Conservation (phyloP, 2,329 filamentous ascomycete genomes). For the Penicillium sp. region DNA sequence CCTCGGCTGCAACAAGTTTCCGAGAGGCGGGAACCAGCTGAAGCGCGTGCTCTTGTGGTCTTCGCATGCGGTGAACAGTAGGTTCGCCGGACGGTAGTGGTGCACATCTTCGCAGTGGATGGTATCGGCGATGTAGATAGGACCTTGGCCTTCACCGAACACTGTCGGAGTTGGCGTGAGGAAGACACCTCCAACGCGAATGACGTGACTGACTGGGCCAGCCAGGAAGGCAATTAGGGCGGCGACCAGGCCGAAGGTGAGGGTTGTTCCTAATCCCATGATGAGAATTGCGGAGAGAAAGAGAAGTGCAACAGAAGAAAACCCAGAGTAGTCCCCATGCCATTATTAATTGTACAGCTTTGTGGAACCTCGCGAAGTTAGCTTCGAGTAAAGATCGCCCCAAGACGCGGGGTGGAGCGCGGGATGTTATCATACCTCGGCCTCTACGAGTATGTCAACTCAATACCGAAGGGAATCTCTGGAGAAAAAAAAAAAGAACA, state of each 20-base stretch:
- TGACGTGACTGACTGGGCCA: slow-evolving; percentile 17
- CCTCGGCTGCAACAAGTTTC: slow-evolving; percentile 38
- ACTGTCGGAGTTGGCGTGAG: slow-evolving; percentile 20
- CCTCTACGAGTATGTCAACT: too few species aligned
- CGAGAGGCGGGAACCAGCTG: slow-evolving; percentile 56
- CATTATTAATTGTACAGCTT: not conserved
- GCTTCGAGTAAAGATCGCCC: not conserved
- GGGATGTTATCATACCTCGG: not conserved
- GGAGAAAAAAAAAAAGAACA: not conserved
- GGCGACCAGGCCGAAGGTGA: slow-evolving; percentile 23
- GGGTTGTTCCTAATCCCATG: slow-evolving; percentile 21
- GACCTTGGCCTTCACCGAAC: slow-evolving; percentile 31
- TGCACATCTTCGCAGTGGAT: slow-evolving; percentile 63
- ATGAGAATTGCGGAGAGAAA: not conserved
- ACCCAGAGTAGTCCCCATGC: not conserved
- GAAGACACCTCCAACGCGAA: slow-evolving; percentile 28
- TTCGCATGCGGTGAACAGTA: slow-evolving; percentile 61
- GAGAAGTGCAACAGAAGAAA: not conserved
- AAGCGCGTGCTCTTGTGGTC: slow-evolving; percentile 45
- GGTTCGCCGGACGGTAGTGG: slow-evolving; percentile 50
- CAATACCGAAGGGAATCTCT: too few species aligned
- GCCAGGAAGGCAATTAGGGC: slow-evolving; percentile 22
- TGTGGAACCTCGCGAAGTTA: not conserved
- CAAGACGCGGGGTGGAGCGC: not conserved
- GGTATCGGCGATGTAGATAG: slow-evolving; percentile 54